Conservation (phyloP, 192 early-diverging fungal genomes). For the Coemansia sp. region DNA sequence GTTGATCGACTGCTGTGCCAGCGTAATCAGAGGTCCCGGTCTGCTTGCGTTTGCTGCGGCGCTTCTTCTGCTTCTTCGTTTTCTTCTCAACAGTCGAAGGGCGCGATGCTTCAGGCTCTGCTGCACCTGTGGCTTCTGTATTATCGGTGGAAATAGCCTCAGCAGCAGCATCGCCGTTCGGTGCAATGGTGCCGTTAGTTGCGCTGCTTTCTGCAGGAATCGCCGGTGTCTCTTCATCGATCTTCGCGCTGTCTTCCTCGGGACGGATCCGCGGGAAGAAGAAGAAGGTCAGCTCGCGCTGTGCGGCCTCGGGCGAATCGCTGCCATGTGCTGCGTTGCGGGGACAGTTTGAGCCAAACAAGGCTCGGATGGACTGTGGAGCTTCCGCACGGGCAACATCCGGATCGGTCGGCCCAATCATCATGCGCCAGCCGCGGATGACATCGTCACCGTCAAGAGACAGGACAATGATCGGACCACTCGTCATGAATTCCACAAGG, state of each 20-base stretch:
- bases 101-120: not conserved
- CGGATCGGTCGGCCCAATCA: slow-evolving; percentile 57
- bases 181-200: not conserved
- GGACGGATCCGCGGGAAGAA: slow-evolving; percentile 42
- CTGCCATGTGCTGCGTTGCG: slow-evolving; percentile 62
- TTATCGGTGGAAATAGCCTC: not conserved
- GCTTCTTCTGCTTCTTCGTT: slow-evolving; percentile 45
- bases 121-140: not conserved
- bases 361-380: slow-evolving; percentile 55
- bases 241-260: slow-evolving; percentile 1
- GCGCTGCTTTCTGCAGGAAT: not conserved
- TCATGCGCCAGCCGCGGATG: slow-evolving; percentile 54
- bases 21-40: slow-evolving; percentile 12
- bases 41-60: slow-evolving; percentile 49
- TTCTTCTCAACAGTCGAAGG: slow-evolving; percentile 23
- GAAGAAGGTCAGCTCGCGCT: slow-evolving; percentile 52
- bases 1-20: not conserved
- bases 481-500: slow-evolving; percentile 50
- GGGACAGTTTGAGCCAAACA: slow-evolving; percentile 43
- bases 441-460: slow-evolving; percentile 55
- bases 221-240: not conserved
- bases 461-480: slow-evolving; percentile 56
- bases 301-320: slow-evolving; percentile 49
- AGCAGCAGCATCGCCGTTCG: not conserved
- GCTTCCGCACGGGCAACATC: slow-evolving; percentile 24